Conservation (phyloP, 352 stramenopile genomes). For the Globisporangium heterothallicum region DNA sequence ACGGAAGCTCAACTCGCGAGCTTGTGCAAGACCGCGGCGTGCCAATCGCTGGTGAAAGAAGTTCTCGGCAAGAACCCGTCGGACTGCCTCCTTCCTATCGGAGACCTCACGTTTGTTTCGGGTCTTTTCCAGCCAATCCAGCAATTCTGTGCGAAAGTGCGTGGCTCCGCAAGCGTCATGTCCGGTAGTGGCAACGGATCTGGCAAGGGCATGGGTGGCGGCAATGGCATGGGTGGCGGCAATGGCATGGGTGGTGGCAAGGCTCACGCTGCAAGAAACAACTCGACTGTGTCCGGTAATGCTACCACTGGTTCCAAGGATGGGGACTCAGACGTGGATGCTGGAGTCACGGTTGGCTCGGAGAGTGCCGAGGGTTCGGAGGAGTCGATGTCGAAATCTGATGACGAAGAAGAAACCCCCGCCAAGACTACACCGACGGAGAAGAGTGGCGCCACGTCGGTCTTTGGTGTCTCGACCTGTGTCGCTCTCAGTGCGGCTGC, state of each 20-base stretch:
- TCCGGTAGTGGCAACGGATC: not conserved
- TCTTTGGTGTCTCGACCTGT: no score
- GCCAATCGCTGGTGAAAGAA: constrained; percentile 6
- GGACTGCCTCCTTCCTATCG: constrained; percentile 7
- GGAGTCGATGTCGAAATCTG: no score
- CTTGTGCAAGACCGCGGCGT: constrained; percentile 9
- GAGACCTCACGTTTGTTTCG: constrained; percentile 5
- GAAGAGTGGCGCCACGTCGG: no score
- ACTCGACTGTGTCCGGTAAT: no score
- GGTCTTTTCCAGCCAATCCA: constrained; percentile 6
- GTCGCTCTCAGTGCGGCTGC: no score
- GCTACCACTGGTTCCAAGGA: no score
- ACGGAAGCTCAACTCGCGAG: not conserved
- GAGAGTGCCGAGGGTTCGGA: no score
- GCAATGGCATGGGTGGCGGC: not conserved
- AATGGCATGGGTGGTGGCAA: not conserved
- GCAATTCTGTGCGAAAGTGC: not conserved
- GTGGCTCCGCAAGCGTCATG: not conserved
- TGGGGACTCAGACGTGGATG: no score
- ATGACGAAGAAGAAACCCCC: no score
- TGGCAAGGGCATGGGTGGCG: constrained; percentile 1
- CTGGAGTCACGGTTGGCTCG: no score
- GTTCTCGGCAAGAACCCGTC: constrained; percentile 8
- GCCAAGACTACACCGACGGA: no score
- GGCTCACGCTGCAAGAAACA: no score